These are phyloP conservation scores for Dactylellina cionopaga DNA, from an alignment of 2,329 filamentous ascomycete genomes.

Conservation along the genomic window DNA sequence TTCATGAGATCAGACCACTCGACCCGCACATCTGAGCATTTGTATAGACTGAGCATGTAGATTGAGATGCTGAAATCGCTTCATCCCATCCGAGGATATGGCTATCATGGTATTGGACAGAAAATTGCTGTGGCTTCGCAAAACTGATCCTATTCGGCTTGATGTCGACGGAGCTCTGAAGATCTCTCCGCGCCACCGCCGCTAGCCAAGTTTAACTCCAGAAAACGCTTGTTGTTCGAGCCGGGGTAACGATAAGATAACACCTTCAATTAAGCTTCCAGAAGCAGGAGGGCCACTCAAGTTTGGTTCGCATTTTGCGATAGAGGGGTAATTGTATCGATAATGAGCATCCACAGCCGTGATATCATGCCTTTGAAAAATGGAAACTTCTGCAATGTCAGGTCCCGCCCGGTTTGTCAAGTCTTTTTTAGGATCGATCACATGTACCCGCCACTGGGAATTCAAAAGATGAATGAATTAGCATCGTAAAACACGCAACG, in stretches of 20 bases:
- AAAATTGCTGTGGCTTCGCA: slow-evolving; percentile 15
- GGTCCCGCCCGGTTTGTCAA: not conserved
- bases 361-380: not conserved
- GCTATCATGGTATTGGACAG: slow-evolving; percentile 4
- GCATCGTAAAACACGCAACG: no score
- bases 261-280: slow-evolving; percentile 40
- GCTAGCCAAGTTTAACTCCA: slow-evolving; percentile 22
- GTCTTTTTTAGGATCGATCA: not conserved
- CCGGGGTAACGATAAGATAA: slow-evolving; percentile 36
- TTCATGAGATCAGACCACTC: slow-evolving; percentile 11
- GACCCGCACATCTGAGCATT: not conserved
- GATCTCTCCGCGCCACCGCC: slow-evolving; percentile 19
- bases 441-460: not conserved
- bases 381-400: not conserved
- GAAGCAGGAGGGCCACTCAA: slow-evolving; percentile 11
- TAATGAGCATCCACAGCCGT: slow-evolving; percentile 14
- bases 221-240: slow-evolving; percentile 10
- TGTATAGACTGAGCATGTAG: slow-evolving; percentile 1
- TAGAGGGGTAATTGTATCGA: slow-evolving; percentile 28
- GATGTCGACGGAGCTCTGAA: slow-evolving; percentile 32
- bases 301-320: slow-evolving; percentile 16
- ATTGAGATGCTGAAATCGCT: slow-evolving; percentile 13
- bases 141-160: slow-evolving; percentile 18
- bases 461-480: no score
- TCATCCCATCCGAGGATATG: no score